Evolutionary conservation across 768 basidiomycete species (phyloP).

Genomic region (Sporobolomyces phaffii): DNA sequence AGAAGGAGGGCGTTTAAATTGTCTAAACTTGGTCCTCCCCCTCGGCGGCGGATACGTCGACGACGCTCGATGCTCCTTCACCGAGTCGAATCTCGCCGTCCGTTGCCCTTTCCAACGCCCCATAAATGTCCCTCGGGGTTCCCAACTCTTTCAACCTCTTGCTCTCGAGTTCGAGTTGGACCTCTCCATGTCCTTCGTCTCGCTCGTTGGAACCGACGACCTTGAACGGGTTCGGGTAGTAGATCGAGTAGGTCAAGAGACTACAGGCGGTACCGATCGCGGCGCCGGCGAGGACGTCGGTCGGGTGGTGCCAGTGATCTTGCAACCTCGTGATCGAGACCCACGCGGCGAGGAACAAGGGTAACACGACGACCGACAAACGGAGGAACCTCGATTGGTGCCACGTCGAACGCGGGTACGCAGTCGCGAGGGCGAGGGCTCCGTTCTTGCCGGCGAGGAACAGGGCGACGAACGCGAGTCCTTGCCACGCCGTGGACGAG

Average conservation of each 20-base stretch:
- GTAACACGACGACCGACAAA: constrained; percentile 30
- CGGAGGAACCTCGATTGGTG: constrained; percentile 37
- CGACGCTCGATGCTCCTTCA: too few relatives aligned
- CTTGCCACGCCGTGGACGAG: constrained; percentile 39
- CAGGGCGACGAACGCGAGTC: constrained; percentile 32
- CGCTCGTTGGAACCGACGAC: not conserved
- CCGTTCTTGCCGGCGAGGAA: constrained; percentile 40
- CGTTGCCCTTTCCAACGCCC: not conserved
- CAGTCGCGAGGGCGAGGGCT: constrained; percentile 36
- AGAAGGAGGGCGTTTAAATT: too few relatives aligned
- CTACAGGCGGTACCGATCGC: constrained; percentile 12
- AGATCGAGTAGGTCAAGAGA: constrained; percentile 9
- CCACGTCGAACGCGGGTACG: constrained; percentile 29
- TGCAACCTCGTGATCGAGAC: constrained; percentile 34
- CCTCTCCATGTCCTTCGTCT: not conserved
- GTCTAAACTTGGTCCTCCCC: constrained; percentile 3
- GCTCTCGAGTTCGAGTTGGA: not conserved
- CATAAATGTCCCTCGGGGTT: constrained; percentile 2
- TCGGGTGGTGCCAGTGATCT: constrained; percentile 37
- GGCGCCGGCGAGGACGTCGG: constrained; percentile 27
- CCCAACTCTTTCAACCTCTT: not conserved
- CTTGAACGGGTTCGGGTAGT: constrained; percentile 23
- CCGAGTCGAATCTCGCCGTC: not conserved
- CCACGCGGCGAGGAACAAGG: constrained; percentile 33
- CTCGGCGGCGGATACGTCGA: not conserved